Conservation (phyloP, 208 protist genomes). For the Trypanosoma rangeli region DNA sequence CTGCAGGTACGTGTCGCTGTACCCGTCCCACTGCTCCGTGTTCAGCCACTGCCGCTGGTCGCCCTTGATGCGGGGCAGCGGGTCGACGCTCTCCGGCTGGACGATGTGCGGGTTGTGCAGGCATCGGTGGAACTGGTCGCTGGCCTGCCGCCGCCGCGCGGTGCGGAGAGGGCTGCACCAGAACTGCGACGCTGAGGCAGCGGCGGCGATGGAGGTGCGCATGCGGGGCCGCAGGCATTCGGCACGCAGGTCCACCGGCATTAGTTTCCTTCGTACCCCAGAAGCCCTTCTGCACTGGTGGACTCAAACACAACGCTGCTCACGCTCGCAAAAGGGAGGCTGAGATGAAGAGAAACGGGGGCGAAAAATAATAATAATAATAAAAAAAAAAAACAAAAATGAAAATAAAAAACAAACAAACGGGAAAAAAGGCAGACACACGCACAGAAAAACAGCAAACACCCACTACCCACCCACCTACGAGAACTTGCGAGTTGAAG, state of each 20-base stretch:
- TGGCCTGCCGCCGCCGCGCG: conserved; percentile 49
- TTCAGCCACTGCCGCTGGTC: conserved; percentile 89
- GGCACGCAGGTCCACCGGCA: neutral
- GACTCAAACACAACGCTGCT: neutral
- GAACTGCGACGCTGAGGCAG: neutral
- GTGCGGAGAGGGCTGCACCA: conserved; percentile 12
- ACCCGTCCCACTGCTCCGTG: conserved; percentile 87
- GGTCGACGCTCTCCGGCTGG: conserved; percentile 79
- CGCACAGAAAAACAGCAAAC: neutral
- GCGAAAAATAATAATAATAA: conserved; percentile 3
- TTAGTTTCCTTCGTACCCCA: neutral
- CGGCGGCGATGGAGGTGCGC: neutral
- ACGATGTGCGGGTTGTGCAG: conserved; percentile 84
- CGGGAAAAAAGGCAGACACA: neutral
- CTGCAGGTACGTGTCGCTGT: conserved; percentile 81
- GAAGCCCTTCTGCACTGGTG: too few relatives aligned
- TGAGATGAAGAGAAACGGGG: conserved; percentile 8
- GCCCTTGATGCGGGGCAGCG: conserved; percentile 66
- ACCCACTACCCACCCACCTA: neutral
- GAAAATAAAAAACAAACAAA: conserved; percentile 9
- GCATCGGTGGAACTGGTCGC: conserved; percentile 85
- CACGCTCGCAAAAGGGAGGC: too few relatives aligned
- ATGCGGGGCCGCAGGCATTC: neutral
- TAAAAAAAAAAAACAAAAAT: conserved; percentile 1
- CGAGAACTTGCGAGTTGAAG: neutral